Percentiles rank a stretch among this genome's conserved stretches.
phyloP scores from a whole-genome alignment of 2,329 filamentous ascomycete genomes.

The Ophiocordyceps unilateralis region DNA sequence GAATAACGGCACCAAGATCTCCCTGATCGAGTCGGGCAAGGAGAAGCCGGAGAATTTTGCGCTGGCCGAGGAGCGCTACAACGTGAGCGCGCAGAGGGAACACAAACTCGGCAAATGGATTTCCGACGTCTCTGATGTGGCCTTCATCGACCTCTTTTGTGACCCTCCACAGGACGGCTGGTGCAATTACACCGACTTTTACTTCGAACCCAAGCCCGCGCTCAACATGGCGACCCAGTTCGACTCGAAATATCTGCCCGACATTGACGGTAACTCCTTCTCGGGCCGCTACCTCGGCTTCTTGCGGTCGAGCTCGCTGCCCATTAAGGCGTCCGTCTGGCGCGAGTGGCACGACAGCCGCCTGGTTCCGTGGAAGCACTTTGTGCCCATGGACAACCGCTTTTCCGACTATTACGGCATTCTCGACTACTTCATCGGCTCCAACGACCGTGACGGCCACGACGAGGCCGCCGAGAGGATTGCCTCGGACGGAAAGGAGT shows the following conservation, averaged over 20 bases:
- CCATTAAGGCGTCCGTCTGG: conserved; percentile 57
- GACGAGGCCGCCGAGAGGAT: conserved; percentile 42
- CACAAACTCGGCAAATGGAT: conserved; percentile 23
- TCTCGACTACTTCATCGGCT: conserved; percentile 43
- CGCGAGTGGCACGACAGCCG: conserved; percentile 60
- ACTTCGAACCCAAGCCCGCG: conserved; percentile 14
- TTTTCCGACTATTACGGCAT: conserved; percentile 49
- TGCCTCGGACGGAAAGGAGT: conserved; percentile 39
- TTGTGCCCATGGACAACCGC: conserved; percentile 52
- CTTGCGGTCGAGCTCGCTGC: conserved; percentile 44
- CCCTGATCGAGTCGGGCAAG: conserved; percentile 23
- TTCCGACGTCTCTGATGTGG: conserved; percentile 20
- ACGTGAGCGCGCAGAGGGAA: conserved; percentile 18
- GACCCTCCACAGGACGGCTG: conserved; percentile 7
- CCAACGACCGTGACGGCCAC: conserved; percentile 20
- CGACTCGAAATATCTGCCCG: conserved; percentile 46
- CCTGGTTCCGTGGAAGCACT: conserved; percentile 54
- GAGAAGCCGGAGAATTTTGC: conserved; percentile 28
- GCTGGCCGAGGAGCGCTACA: conserved; percentile 23
- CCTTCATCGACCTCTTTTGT: conserved; percentile 24
- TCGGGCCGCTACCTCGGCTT: conserved; percentile 46
- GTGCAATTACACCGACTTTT: conserved; percentile 21
- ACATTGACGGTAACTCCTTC: conserved; percentile 54
- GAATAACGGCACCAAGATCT: conserved; percentile 46
- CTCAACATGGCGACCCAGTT: conserved; percentile 31